Evolutionary conservation across 805 yeast species (phyloP).

Genomic region (Teunomyces funiuensis): DNA sequence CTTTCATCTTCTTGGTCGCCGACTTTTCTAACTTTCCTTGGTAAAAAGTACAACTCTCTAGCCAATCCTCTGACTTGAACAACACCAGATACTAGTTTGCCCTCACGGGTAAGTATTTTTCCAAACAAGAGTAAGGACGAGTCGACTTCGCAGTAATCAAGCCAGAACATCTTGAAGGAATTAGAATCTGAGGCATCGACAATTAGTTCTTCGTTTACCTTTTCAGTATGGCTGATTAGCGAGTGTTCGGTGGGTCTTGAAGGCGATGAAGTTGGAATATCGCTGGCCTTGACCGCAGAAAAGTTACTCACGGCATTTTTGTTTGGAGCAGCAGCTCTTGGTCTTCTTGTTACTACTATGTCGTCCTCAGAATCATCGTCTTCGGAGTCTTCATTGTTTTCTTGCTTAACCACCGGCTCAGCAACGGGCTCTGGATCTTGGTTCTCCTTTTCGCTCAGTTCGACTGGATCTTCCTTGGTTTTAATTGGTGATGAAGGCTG

Average conservation of each 20-base stretch:
- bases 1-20: conserved; percentile 39
- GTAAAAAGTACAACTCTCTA: conserved; percentile 77
- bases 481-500: conserved; percentile 42
- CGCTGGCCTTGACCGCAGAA: conserved; percentile 34
- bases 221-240: conserved; percentile 30
- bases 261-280: conserved; percentile 24
- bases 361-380: conserved; percentile 57
- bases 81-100: conserved; percentile 66
- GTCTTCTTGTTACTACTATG: conserved; percentile 53
- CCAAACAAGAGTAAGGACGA: conserved; percentile 75
- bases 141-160: conserved; percentile 81
- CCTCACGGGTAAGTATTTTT: conserved; percentile 61
- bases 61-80: conserved; percentile 69
- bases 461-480: conserved; percentile 1
- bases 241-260: conserved; percentile 14
- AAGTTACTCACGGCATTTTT: conserved; percentile 43
- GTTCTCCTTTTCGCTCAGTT: conserved; percentile 13
- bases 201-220: conserved; percentile 26
- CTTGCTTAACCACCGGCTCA: conserved; percentile 3
- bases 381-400: conserved; percentile 21
- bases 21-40: conserved; percentile 48
- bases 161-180: conserved; percentile 76
- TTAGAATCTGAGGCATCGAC: conserved; percentile 19
- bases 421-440: conserved; percentile 10
- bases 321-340: conserved; percentile 42